A percentile compares a stretch with the other conserved stretches of the same genome.
Conservation (phyloP, 2,329 filamentous ascomycete genomes). For the Calonectria leucothoes region DNA sequence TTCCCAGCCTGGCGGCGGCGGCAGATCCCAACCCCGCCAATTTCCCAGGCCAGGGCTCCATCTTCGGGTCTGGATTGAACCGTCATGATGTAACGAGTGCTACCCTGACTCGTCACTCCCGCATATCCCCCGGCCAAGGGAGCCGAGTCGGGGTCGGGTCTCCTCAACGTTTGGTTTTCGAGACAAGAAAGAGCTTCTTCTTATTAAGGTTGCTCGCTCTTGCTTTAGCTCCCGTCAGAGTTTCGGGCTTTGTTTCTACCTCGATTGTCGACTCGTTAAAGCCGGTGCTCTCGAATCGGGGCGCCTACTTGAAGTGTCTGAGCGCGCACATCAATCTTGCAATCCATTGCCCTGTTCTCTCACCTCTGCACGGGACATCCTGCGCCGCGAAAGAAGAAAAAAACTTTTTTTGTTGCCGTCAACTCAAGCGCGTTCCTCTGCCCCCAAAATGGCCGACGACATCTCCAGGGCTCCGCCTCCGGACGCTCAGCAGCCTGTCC, state of each 20-base stretch:
- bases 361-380: not conserved
- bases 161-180: not conserved
- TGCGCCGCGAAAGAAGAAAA: not conserved
- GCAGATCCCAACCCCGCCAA: slow-evolving; percentile 18
- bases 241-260: slow-evolving; percentile 1
- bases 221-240: not conserved
- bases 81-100: slow-evolving; percentile 10
- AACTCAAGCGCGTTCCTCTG: not conserved
- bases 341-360: too few relatives aligned
- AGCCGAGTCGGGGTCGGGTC: too few relatives aligned
- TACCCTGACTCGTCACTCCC: not conserved
- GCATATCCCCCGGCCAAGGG: not conserved
- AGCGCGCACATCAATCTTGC: not conserved
- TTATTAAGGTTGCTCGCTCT: slow-evolving; percentile 5
- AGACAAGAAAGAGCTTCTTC: not conserved
- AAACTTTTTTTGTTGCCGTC: not conserved
- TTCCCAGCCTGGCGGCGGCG: not conserved
- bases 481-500: not conserved
- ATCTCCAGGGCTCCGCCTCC: slow-evolving; percentile 1
- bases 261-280: too few relatives aligned
- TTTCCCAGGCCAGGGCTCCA: not conserved
- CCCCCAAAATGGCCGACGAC: slow-evolving; percentile 6
- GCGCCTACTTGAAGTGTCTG: not conserved
- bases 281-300: too few relatives aligned
- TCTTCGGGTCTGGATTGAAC: not conserved